Evolutionary conservation across 2,329 filamentous ascomycete genomes (phyloP).

Genomic region (Cadophora sp.): DNA sequence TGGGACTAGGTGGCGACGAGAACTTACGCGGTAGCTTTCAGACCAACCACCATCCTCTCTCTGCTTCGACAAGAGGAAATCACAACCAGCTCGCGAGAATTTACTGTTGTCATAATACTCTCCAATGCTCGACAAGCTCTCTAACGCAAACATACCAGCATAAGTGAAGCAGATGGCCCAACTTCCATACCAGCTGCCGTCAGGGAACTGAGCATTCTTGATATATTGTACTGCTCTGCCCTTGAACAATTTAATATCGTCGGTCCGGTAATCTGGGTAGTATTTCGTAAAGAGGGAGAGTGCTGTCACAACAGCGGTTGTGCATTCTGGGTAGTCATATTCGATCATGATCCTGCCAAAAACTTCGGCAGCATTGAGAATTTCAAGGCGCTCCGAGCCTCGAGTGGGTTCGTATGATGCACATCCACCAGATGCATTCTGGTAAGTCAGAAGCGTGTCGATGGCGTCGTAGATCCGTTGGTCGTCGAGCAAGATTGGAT

Average conservation of each 20-base stretch:
- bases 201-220: slow-evolving; percentile 74
- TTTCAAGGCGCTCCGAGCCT: slow-evolving; percentile 78
- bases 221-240: slow-evolving; percentile 81
- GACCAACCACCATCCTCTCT: slow-evolving; percentile 94
- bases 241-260: slow-evolving; percentile 79
- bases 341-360: slow-evolving; percentile 98
- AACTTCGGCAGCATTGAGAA: slow-evolving; percentile 93
- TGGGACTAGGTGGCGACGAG: not conserved
- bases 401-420: slow-evolving; percentile 89
- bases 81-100: slow-evolving; percentile 75
- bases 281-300: slow-evolving; percentile 81
- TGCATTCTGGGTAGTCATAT: slow-evolving; percentile 98
- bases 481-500: slow-evolving; percentile 75
- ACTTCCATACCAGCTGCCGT: slow-evolving; percentile 97
- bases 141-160: slow-evolving; percentile 93
- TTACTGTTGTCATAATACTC: slow-evolving; percentile 80
- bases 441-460: slow-evolving; percentile 89
- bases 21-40: slow-evolving; percentile 79
- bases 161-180: slow-evolving; percentile 99
- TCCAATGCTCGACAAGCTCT: slow-evolving; percentile 81
- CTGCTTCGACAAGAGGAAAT: slow-evolving; percentile 86
- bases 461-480: slow-evolving; percentile 85
- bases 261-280: slow-evolving; percentile 79
- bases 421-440: slow-evolving; percentile 85
- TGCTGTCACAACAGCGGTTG: slow-evolving; percentile 90